Conservation (phyloP, 176 grass and related monocot genomes). For the Lolium rigidum region DNA sequence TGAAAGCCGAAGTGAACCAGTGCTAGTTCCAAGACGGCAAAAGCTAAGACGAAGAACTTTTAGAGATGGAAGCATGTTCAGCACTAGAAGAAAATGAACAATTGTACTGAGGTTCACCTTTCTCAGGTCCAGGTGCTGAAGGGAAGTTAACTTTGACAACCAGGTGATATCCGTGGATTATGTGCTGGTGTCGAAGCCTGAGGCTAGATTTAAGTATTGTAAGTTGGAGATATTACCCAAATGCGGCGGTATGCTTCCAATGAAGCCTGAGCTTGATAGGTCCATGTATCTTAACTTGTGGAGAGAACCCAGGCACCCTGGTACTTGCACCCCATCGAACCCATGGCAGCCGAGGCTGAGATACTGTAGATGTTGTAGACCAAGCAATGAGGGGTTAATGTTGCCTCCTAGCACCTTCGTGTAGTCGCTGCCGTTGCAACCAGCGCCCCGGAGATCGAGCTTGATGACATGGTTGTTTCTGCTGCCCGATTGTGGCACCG, state of each 20-base stretch:
- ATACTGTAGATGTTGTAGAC: background rate
- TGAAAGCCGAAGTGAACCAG: background rate
- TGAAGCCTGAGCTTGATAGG: background rate
- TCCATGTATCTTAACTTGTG: background rate
- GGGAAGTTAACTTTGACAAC: constrained; percentile 32
- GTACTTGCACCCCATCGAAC: background rate
- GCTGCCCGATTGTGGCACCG: background rate
- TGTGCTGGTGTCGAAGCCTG: too few relatives aligned
- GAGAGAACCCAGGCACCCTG: background rate
- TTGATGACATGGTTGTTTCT: constrained; percentile 22
- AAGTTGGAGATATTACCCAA: constrained; percentile 43
- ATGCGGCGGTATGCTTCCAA: constrained; percentile 27
- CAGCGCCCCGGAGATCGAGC: background rate
- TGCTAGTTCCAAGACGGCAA: background rate
- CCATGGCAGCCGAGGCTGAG: constrained; percentile 7
- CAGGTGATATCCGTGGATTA: background rate
- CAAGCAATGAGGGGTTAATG: constrained; percentile 34
- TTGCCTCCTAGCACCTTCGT: background rate
- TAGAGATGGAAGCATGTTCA: constrained; percentile 36
- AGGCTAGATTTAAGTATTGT: constrained; percentile 29
- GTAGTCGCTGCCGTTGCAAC: background rate
- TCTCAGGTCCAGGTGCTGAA: constrained; percentile 25
- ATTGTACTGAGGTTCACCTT: background rate
- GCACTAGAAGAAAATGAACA: background rate
- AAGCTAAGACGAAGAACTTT: fast-evolving